A percentile compares a stretch with the other conserved stretches of the same genome.
These are phyloP conservation scores for Chlamydomonas incerta DNA, from an alignment of 139 green algal species.

Conservation along the genomic window DNA sequence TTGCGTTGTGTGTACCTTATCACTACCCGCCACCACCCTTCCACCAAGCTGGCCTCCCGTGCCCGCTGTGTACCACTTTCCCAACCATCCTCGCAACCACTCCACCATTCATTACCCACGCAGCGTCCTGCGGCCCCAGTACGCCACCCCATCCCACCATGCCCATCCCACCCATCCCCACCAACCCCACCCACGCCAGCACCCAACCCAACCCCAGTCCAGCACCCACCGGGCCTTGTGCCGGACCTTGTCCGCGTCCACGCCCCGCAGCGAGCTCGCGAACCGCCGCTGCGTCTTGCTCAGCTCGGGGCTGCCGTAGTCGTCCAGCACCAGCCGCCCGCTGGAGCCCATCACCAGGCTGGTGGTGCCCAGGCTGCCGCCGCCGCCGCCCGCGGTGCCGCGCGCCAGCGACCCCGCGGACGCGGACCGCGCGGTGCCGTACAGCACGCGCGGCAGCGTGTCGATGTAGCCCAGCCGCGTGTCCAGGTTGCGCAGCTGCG, in stretches of 20 bases:
- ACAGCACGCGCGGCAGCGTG: constrained; percentile 34
- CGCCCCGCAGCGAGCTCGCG: background rate
- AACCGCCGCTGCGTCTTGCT: constrained; percentile 32
- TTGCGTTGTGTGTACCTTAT: no score
- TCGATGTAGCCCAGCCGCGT: constrained; percentile 26
- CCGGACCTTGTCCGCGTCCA: background rate
- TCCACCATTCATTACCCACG: no score
- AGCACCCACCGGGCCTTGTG: constrained; percentile 8
- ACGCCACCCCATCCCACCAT: no score
- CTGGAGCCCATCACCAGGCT: background rate
- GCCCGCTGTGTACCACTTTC: no score
- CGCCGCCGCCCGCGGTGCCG: no score
- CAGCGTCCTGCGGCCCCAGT: no score
- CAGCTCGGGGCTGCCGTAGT: constrained; percentile 43
- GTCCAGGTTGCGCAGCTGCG: constrained; percentile 39
- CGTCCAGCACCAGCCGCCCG: background rate
- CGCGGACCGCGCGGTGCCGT: constrained; percentile 35
- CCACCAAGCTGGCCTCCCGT: no score
- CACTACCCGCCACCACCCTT: no score
- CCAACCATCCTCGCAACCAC: no score
- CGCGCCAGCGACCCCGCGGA: constrained; percentile 1
- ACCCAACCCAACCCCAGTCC: no score
- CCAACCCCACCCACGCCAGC: no score
- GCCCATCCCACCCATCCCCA: no score
- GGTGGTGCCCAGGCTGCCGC: background rate